Conservation (phyloP, 179 eudicot genomes). For the Nepenthes alata region DNA sequence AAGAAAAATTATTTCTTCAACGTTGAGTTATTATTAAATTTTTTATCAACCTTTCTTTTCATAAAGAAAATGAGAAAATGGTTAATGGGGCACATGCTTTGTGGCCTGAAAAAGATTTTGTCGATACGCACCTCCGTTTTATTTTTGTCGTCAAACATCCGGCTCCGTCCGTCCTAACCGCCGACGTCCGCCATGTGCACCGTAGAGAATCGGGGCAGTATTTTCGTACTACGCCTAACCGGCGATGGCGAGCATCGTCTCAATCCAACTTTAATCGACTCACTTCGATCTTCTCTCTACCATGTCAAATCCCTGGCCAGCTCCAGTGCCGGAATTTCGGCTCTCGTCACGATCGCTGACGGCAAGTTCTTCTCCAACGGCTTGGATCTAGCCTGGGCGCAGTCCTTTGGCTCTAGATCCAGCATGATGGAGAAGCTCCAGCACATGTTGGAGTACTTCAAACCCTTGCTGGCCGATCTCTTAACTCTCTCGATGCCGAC, state of each 20-base stretch:
- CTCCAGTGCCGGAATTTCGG: slow-evolving; percentile 16
- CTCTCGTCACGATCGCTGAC: slow-evolving; percentile 43
- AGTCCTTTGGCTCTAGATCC: slow-evolving; percentile 4
- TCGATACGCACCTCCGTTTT: no score
- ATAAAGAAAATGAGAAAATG: no score
- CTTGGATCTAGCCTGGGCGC: slow-evolving; percentile 37
- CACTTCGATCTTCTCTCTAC: slow-evolving; percentile 29
- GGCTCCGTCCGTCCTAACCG: no score
- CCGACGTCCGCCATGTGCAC: slow-evolving; percentile 26
- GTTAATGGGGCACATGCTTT: no score
- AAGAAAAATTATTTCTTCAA: no score
- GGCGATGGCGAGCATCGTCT: slow-evolving; percentile 50
- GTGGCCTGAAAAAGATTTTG: no score
- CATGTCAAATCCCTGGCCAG: slow-evolving; percentile 21
- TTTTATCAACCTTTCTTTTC: no score
- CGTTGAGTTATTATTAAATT: no score
- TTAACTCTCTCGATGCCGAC: slow-evolving; percentile 53
- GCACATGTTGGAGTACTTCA: slow-evolving; percentile 14
- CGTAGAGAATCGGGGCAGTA: slow-evolving; percentile 30
- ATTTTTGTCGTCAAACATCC: no score
- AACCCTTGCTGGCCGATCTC: slow-evolving; percentile 26
- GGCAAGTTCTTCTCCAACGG: slow-evolving; percentile 75
- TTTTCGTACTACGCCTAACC: slow-evolving; percentile 42
- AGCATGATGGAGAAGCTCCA: slow-evolving; percentile 10
- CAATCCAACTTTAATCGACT: slow-evolving; percentile 34